Evolutionary conservation across 2,329 filamentous ascomycete genomes (phyloP), one percentile per base, ranked within the genome.

Genomic region (Didymella pomorum): DNA sequence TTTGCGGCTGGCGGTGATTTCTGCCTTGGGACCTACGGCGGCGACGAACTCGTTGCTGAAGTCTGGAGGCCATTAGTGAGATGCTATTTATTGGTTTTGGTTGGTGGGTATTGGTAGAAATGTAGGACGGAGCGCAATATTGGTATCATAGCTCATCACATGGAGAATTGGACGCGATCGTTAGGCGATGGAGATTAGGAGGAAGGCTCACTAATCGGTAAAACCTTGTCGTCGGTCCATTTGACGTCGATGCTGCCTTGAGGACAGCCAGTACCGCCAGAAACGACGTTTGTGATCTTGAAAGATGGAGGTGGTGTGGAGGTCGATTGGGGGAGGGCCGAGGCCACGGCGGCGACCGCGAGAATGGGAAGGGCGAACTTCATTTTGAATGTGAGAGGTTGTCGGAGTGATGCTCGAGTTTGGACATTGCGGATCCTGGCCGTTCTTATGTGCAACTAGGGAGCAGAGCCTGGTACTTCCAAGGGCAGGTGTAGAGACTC

Each of bases 251-350:
- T 71, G 60, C 71, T 74, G 49, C 71, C 74, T 56, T 74, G 72
- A 2, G 74, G 74, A 50, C 74, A 76, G 29, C 74, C 74, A 2
- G 71, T 74, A 53, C 74, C 74, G 33, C 72, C 74, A 10, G 61
- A 70, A 35, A 72, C 56, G 39, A 75, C 67, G 11, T 65, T 70
- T 11, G 61, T 64, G 65, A 76, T 74, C 16, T 67, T 73, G 66
- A 74, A 76, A 8, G 69, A 61, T 1, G 68, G 58, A 7, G 73
- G 74, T 25, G 67, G 57, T 23, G 61, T 39, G 37, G 53, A 58
- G 10, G 31, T 3, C 1, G 35, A 45, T 29, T 58, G 57, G 9
- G 52, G 57, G 18, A 60, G 44, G 20, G 58, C 49, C 14, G 43
- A 52, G 18, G 46, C 59, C 9, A 50, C 9, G 20, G 53, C 41